Evolutionary conservation across 2,329 filamentous ascomycete species (phyloP), one percentile per base, ranked within the genome.

Genomic region (Aspergillus sergii): DNA sequence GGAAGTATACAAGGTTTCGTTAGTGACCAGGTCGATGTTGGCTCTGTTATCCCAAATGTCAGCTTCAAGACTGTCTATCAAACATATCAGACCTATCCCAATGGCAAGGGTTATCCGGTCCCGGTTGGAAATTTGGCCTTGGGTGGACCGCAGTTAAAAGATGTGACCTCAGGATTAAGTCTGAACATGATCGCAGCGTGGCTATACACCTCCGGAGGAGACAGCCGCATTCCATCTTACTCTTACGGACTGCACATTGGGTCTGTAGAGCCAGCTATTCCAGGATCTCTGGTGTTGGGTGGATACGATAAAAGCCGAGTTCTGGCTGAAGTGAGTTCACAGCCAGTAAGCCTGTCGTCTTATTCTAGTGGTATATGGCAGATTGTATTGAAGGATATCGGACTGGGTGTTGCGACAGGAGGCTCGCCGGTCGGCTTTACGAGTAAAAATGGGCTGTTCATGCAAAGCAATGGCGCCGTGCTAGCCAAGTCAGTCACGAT

Each of bases 201-300:
- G 62, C 59, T 66, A 6, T 66, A 62, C 26, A 63, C 61, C 21
- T 59, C 45, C 3, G 59, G 58, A 41, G 72, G 68, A 14, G 56
- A 58, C 16, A 21, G 23, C 14, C 7, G 12, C 4, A 78, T 71
- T 21, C 72, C 75, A 2, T 81, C 79, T 1, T 80, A 78, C 62
- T 81, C 78, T 0, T 82, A 77, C 62, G 73, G 75, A 19, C 72
- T 82, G 76, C 80, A 82, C 59, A 79, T 82, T 23, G 80, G 80
- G 6, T 78, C 79, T 0, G 77, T 69, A 3, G 66, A 64, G 19
- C 72, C 73, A 7, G 50, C 58, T 0, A 73, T 80, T 64, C 54
- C 66, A 0, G 78, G 76, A 0, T 81, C 80, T 0, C 68, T 81
- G 7, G 69, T 74, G 21, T 75, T 80, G 51, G 80, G 80, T 4